Base-by-base conservation (phyloP, 768 basidiomycete species). In the Steccherinum ochraceum region DNA sequence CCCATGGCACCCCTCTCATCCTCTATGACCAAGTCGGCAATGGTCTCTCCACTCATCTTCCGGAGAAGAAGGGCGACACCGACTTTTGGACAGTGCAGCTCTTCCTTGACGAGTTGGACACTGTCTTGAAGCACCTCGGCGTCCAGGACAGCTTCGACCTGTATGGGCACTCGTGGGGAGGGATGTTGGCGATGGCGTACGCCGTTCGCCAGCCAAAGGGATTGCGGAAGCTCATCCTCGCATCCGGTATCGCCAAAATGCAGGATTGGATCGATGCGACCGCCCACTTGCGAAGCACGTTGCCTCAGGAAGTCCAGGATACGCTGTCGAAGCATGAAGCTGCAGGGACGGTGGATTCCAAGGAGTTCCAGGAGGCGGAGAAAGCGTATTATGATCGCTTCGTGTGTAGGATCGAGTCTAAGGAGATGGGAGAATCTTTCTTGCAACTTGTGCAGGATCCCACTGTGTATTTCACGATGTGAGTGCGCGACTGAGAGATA, bases 151-250 rank as follows among this genome's bases (percentile, higher is more conserved):
- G 16, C 30, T 81, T 72, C 58, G 68, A 73, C 55, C 57, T 82
- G 1, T 54, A 72, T 1, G 81, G 81, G 0, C 80, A 82, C 45
- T 80, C 77, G 4, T 80, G 80, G 80, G 81, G 81, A 12, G 79
- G 74, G 1, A 78, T 78, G 65, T 65, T 82, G 7, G 77, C 66
- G 0, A 54, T 65, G 5, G 68, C 74, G 27, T 76, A 71, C 45
- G 74, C 57, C 5, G 62, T 69, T 26, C 56, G 64, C 12, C 72
- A 69, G 20, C 79, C 79, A 23, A 57, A 49, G 46, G 79, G 80
- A 0, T 51, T 81, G 44, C 65, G 69, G 52, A 67, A 64, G 39
- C 69, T 80, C 30, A 53, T 81, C 21, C 54, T 80, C 13, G 57
- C 69, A 18, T 63, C 73, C 44, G 60, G 72, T 0, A 73, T 75